Conservation (phyloP, 2,329 filamentous ascomycete genomes). For the Myrmaecium sp. region DNA sequence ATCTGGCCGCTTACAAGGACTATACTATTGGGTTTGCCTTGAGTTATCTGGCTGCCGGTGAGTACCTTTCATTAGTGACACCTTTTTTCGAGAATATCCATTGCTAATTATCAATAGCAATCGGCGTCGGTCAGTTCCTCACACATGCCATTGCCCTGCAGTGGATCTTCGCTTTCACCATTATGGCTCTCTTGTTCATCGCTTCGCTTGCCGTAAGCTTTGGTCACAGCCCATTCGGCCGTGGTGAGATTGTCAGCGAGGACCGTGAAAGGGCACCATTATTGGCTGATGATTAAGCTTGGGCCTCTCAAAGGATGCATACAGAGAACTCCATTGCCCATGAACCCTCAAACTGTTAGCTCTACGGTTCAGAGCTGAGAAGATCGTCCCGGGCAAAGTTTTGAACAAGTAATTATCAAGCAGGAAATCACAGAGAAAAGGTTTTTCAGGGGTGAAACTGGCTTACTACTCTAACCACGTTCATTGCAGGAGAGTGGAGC, state of each 20-base stretch:
- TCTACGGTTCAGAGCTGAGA: too few species aligned
- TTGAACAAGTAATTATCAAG: too few species aligned
- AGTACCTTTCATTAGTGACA: conserved; percentile 10
- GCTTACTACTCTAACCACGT: too few species aligned
- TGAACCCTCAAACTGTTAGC: too few species aligned
- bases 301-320: too few species aligned
- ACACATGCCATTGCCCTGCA: conserved; percentile 61
- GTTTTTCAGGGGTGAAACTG: too few species aligned
- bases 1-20: conserved; percentile 57
- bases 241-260: conserved; percentile 25
- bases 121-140: conserved; percentile 63
- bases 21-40: conserved; percentile 66
- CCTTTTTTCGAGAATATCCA: conserved; percentile 2
- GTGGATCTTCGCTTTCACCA: conserved; percentile 82
- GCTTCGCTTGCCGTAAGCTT: conserved; percentile 47
- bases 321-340: too few species aligned
- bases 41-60: conserved; percentile 53
- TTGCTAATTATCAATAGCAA: conserved; percentile 24
- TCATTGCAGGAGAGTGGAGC: too few species aligned
- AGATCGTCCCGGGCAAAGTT: too few species aligned
- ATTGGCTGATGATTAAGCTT: conserved; percentile 27
- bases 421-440: too few species aligned
- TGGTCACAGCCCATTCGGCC: conserved; percentile 38
- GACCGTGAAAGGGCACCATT: conserved; percentile 38
- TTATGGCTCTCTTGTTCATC: conserved; percentile 60